phyloP scores from a whole-genome alignment of 2,329 filamentous ascomycete genomes.

The Juglanconis oblonga region DNA sequence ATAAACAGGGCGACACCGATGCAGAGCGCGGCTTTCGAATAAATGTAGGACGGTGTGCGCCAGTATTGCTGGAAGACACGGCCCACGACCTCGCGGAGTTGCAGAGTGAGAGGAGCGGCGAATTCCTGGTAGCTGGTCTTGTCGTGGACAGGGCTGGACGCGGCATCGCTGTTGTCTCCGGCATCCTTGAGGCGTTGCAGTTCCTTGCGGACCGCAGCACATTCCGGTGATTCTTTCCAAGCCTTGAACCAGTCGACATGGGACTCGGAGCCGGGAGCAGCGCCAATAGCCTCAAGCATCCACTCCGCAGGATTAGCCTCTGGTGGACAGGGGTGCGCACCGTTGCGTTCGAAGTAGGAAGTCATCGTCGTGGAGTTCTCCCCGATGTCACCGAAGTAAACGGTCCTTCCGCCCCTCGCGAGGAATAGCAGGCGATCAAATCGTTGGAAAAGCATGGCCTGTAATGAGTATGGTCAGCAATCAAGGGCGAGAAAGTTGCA shows the following conservation, averaged over 20 bases:
- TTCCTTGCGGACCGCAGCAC: conserved; percentile 52
- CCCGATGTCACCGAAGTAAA: conserved; percentile 78
- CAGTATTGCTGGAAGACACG: conserved; percentile 72
- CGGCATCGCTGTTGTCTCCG: conserved; percentile 20
- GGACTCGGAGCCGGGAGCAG: conserved; percentile 60
- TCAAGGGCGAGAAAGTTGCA: not conserved
- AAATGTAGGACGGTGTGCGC: conserved; percentile 70
- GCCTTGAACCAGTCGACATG: conserved; percentile 64
- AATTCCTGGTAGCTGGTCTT: conserved; percentile 57
- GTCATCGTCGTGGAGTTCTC: conserved; percentile 65
- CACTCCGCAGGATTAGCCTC: conserved; percentile 80
- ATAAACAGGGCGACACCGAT: conserved; percentile 57
- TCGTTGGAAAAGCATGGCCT: conserved; percentile 81
- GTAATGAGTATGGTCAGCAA: not conserved
- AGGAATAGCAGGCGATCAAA: conserved; percentile 78
- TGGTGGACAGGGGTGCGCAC: conserved; percentile 60
- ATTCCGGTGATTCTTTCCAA: conserved; percentile 60
- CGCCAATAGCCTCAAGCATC: conserved; percentile 65
- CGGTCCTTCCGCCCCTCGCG: conserved; percentile 67
- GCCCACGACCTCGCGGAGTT: conserved; percentile 56
- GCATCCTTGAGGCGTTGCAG: conserved; percentile 52
- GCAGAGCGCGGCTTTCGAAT: conserved; percentile 62
- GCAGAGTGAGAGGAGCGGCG: conserved; percentile 62
- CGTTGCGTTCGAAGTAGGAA: conserved; percentile 73
- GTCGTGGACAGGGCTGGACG: conserved; percentile 29